Percentiles rank a stretch among this genome's conserved stretches.
phyloP scores from a whole-genome alignment of 345 rosid species.

The Adansonia digitata region DNA sequence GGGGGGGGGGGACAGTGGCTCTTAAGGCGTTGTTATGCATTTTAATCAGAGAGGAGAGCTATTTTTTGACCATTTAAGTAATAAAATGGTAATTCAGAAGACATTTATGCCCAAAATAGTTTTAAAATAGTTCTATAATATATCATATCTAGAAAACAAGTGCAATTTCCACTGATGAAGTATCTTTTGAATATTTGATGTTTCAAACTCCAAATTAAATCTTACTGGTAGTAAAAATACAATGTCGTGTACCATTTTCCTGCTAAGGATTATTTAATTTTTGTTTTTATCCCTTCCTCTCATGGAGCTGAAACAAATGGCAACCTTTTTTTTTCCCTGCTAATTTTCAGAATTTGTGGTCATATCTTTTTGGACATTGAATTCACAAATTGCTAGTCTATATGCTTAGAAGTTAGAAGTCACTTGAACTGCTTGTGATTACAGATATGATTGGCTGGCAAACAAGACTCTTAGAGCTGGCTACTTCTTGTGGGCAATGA shows the following conservation, averaged over 20 bases:
- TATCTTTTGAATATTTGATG: background rate
- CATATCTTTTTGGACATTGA: background rate
- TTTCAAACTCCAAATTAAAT: background rate
- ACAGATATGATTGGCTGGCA: slow-evolving; percentile 90
- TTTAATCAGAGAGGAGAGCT: background rate
- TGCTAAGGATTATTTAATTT: background rate
- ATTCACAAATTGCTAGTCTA: background rate
- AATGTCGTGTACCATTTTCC: background rate
- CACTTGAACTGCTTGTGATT: slow-evolving; percentile 3
- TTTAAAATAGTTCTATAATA: background rate
- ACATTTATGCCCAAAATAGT: background rate
- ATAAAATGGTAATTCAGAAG: background rate
- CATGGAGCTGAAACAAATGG: background rate
- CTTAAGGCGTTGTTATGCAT: background rate
- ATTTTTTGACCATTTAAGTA: background rate
- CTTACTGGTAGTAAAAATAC: background rate
- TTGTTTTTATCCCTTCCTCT: background rate
- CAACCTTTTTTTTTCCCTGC: background rate
- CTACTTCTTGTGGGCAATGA: slow-evolving; percentile 90
- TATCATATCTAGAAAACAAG: background rate
- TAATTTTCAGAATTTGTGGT: background rate
- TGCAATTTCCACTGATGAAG: background rate
- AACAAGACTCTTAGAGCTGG: slow-evolving; percentile 80
- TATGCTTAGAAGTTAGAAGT: background rate
- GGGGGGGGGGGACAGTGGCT: background rate